Base-by-base conservation (phyloP, 768 basidiomycete genomes). In the Lentinula lateritia region DNA sequence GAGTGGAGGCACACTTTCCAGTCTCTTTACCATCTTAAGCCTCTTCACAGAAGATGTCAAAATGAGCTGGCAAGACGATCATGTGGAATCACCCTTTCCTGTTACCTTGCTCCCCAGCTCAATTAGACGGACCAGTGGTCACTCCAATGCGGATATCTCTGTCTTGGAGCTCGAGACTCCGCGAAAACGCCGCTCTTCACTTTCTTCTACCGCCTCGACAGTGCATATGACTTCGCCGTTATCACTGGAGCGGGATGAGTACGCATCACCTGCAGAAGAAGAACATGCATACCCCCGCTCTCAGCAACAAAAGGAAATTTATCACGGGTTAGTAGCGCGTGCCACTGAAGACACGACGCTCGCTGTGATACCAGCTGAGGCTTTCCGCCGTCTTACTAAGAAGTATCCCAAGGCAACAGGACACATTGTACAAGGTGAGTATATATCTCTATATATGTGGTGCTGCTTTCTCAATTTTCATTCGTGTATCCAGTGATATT, bases 321-420 rank as follows among this genome's bases (percentile, higher is more conserved):
- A 85, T 67, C 83, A 86, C 67, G 90, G 90, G 5, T 86, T 90
- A 5, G 86, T 98, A 20, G 95, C 95, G n/a, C 82, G 96, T 41
- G 97, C 97, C 6, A 89, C 89, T 5, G 90, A 92, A 58, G 97
- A 99, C 68, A 92, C 92, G 5, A 98, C 97, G 1, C 77, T 99
- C 18, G 97, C 96, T n/a, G 96, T 99, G 9, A 98, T 99, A 60
- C 97, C 97, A 28, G 96, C 97, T 2, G 95, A 98, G 72, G 97
- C 96, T 4, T 99, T 99, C 75, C 81, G 90, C 60, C 81, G 95
- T 54, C 77, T 99, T 43, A 98, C 96, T 2, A 93, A 95, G 75
- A 95, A 96, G 71, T 97, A 90, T 67, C 97, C 97, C 0, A 98
- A 98, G 68, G 95, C 97, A 3, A 92, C 95, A 41, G 95, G 95